Evolutionary conservation across 345 rosid species (phyloP), one percentile per base, ranked within the genome.

Genomic region (Citrus inodora): DNA sequence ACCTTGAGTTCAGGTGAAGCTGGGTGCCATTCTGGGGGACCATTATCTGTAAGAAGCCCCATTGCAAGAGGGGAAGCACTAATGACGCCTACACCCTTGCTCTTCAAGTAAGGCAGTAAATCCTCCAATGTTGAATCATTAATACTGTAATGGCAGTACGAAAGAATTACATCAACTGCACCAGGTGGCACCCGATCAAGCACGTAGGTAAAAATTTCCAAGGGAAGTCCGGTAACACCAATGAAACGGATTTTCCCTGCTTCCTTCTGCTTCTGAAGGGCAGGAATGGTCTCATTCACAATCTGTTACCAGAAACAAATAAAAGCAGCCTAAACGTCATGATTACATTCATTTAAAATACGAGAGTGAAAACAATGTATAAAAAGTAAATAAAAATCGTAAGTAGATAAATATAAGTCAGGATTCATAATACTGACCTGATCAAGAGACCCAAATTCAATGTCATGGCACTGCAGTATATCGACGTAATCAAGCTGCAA

Each of bases 21-120:
- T 22, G 99, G 99, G 80, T 96, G 99, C 97, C 99, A 94, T 70
- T 91, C 97, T 22, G 99, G 99, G 32, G 95, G 94, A 70, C 99
- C 99, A 71, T 83, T 87, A 71, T 91, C 97, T 0, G 98, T 94
- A 24, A 92, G 93, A 14, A 94, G 94, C 75, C 97, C 95, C 99
- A 94, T 94, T 25, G 98, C 83, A 65, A 96, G 91, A 3, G 98
- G 99, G 22, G 98, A 88, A 70, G 99, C 98, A 79, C 86, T 90
- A 61, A 96, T 94, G 73, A 92, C 86, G 30, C 97, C 98, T 0
- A 94, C 89, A 66, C 91, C 95, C 86, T 96, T 94, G 83, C 85
- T 85, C 86, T 90, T 89, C 88, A 92, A 83, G 87, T 94, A 94
- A 28, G 98, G 98, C 78, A 96, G 59, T 51, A 96, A 81, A 86